Percentiles rank a stretch among this genome's conserved stretches.
phyloP scores from a whole-genome alignment of 331 rosid species.

The Stylosanthes scabra region DNA sequence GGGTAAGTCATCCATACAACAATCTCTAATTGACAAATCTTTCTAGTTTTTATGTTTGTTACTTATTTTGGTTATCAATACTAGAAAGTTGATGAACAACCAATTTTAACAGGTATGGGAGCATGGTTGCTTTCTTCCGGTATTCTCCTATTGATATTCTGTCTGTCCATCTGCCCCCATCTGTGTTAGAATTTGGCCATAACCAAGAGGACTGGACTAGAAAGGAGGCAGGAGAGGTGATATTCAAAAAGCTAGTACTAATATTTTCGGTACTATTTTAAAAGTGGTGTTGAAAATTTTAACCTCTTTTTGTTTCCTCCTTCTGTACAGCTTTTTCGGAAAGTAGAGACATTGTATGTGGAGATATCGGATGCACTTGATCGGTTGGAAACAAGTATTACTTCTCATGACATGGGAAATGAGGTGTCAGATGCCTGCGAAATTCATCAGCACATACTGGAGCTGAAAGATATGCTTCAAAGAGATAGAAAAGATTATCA shows the following conservation, averaged over 20 bases:
- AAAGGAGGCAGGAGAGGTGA: conserved; percentile 87
- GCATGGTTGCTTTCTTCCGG: conserved; percentile 91
- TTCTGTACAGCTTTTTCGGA: conserved; percentile 63
- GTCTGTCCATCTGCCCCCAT: conserved; percentile 88
- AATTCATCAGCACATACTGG: conserved; percentile 60
- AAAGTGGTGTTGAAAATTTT: conserved; percentile 29
- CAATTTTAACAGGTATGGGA: conserved; percentile 79
- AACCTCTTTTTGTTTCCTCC: conserved; percentile 26
- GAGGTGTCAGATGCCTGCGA: conserved; percentile 54
- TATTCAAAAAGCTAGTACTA: conserved; percentile 25
- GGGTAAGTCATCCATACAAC: conserved; percentile 60
- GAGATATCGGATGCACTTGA: conserved; percentile 80
- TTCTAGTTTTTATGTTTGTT: conserved; percentile 23
- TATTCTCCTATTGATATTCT: conserved; percentile 90
- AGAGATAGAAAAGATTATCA: conserved; percentile 75
- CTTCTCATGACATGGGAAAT: conserved; percentile 45
- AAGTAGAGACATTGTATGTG: conserved; percentile 72
- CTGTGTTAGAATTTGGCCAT: conserved; percentile 78
- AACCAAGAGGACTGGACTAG: conserved; percentile 75
- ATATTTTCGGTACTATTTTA: conserved; percentile 30
- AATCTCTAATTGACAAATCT: conserved; percentile 15
- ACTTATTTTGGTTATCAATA: conserved; percentile 31
- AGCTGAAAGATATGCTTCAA: conserved; percentile 75
- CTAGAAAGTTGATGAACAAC: conserved; percentile 35
- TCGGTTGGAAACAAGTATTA: conserved; percentile 62